Percentiles rank a stretch among this genome's conserved stretches.
Conservation (phyloP, 2,329 filamentous ascomycete genomes). For the Pestalotiopsis sp. region DNA sequence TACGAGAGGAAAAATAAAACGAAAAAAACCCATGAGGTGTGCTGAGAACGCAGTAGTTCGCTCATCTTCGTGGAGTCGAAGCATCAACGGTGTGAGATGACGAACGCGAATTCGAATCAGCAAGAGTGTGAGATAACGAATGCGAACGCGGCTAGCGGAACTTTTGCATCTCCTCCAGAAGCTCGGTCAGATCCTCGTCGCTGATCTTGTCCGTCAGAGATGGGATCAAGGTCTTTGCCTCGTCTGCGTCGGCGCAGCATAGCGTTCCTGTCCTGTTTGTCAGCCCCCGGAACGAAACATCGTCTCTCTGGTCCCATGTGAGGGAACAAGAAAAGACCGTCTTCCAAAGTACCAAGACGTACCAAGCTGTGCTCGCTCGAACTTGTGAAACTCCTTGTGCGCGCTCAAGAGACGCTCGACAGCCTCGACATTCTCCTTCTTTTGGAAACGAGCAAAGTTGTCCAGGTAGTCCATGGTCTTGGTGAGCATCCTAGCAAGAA, state of each 20-base stretch:
- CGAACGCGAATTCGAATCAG: too few relatives aligned
- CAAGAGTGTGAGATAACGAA: neutral
- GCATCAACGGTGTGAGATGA: too few relatives aligned
- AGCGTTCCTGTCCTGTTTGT: slow-evolving; percentile 68
- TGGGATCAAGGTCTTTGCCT: slow-evolving; percentile 95
- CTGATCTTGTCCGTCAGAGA: slow-evolving; percentile 86
- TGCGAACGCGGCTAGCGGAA: slow-evolving; percentile 39
- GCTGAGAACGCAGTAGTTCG: neutral
- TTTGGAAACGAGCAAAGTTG: slow-evolving; percentile 93
- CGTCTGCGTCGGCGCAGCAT: slow-evolving; percentile 89
- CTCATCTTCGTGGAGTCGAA: neutral
- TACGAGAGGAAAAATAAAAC: neutral
- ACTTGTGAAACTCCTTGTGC: slow-evolving; percentile 81
- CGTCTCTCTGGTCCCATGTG: neutral
- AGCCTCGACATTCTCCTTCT: slow-evolving; percentile 92
- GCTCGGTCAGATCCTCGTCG: slow-evolving; percentile 83
- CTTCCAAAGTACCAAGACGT: slow-evolving; percentile 30
- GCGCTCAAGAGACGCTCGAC: slow-evolving; percentile 84
- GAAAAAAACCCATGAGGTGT: too few relatives aligned
- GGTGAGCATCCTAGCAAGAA: slow-evolving; percentile 65
- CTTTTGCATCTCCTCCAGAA: slow-evolving; percentile 90
- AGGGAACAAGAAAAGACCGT: neutral
- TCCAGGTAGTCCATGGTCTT: slow-evolving; percentile 94
- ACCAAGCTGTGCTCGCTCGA: slow-evolving; percentile 93
- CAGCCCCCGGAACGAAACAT: slow-evolving; percentile 15